phyloP scores from a whole-genome alignment of 768 basidiomycete species.

The Filobasidium floriforme region DNA sequence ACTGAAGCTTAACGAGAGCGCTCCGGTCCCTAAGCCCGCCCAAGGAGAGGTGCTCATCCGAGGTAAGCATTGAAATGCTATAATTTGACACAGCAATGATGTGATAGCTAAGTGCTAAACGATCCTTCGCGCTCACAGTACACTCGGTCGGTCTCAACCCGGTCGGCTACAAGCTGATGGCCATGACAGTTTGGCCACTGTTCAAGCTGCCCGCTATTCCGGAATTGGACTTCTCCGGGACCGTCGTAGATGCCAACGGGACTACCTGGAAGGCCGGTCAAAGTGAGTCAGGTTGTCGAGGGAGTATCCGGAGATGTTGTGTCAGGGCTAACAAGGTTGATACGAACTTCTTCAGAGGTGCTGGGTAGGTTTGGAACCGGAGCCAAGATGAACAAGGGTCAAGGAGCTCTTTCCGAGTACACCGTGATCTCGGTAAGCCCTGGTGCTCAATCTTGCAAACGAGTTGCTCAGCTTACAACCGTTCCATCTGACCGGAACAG shows the following conservation, averaged over 20 bases:
- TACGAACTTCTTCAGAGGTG: conserved; percentile 8
- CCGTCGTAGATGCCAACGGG: conserved; percentile 55
- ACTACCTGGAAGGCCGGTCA: conserved; percentile 55
- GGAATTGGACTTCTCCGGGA: conserved; percentile 60
- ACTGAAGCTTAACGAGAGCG: conserved; percentile 11
- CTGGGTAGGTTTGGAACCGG: conserved; percentile 11
- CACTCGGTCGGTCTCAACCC: conserved; percentile 21
- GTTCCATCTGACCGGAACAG: neutral
- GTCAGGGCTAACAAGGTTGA: neutral
- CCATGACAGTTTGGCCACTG: conserved; percentile 49
- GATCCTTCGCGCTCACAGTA: neutral
- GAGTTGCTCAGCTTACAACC: neutral
- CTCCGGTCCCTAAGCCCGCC: conserved; percentile 30
- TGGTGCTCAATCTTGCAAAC: neutral
- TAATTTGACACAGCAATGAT: too few species aligned
- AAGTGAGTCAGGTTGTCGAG: conserved; percentile 55
- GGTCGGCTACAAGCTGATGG: conserved; percentile 26
- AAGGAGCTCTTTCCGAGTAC: conserved; percentile 20
- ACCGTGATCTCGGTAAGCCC: conserved; percentile 24
- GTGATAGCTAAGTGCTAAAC: neutral
- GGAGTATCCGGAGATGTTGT: too few species aligned
- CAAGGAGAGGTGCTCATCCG: conserved; percentile 51
- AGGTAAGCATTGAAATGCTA: conserved; percentile 22
- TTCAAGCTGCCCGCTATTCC: conserved; percentile 52
- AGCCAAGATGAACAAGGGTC: conserved; percentile 14